Base-by-base conservation (phyloP, 2,329 filamentous ascomycete genomes). In the Emergomyces pasteurianus region DNA sequence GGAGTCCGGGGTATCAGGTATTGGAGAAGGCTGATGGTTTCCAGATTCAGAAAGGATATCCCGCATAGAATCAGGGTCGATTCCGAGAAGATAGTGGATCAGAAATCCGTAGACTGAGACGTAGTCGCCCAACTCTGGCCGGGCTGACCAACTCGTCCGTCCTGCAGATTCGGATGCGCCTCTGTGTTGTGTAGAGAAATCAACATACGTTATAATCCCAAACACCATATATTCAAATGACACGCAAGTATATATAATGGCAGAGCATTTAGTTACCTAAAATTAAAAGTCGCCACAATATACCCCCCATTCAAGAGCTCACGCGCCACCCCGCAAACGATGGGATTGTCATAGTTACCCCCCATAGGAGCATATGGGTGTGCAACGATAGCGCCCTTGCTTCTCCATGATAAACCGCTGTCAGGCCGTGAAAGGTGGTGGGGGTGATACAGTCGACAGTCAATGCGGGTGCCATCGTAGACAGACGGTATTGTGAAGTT, bases 351-450 rank as follows among this genome's bases (percentile, higher is more conserved):
- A 70, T 86, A 94, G 72, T 79, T 86, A 5, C 92, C 94, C 4
- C 94, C 94, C 58, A 97, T 78, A 0, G 90, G 86, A 40, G 90
- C 90, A 71, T 97, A 97, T 0, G 94, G 92, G 73, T 97, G 94
- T 14, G 92, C 92, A 46, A 97, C 77, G 3, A 96, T 79, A 0
- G 85, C 85, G 3, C 80, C 83, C 63, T 74, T 78, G 62, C 72
- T 77, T 54, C 62, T 69, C 73, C 72, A 77, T 7, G 58, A 60
- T 31, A 47, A 49, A 8, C 23, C 49, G 10, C 31, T 42, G 16
- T 52, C 49, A 23, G 31, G 28, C 69, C 66, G 62, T 69, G 64
- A 38, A 47, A 63, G 49, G 68, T 64, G 40, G 47, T 61, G 49
- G 67, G 88, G 87, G 67, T 94, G 86, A 73, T 94, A 95, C 62